Percentiles rank a stretch among this genome's conserved stretches.
Evolutionary conservation across 192 early-diverging fungal genomes (phyloP).

Genomic region (Coemansia erecta): DNA sequence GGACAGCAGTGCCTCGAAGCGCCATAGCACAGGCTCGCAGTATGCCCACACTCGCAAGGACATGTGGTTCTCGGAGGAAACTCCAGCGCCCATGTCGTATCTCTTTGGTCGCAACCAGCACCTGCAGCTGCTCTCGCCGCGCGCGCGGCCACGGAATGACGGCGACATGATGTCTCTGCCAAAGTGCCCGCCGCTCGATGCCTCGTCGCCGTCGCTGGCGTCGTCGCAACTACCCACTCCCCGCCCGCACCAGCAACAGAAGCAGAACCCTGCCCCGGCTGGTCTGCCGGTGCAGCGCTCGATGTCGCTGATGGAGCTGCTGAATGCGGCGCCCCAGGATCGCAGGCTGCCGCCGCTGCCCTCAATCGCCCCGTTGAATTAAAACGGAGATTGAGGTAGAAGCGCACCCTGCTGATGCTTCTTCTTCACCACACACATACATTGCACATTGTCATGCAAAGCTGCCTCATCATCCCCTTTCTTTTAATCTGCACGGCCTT

Average conservation of each 20-base stretch:
- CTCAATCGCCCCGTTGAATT: slow-evolving; percentile 8
- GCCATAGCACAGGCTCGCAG: slow-evolving; percentile 5
- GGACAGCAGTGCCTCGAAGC: neutral
- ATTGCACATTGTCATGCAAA: neutral
- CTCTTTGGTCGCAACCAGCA: slow-evolving; percentile 21
- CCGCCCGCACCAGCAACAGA: too few relatives aligned
- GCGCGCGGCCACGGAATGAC: neutral
- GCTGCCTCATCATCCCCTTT: neutral
- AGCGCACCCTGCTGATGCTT: too few relatives aligned
- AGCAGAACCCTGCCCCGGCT: too few relatives aligned
- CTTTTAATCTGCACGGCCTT: neutral
- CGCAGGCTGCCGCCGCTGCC: slow-evolving; percentile 50
- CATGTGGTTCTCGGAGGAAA: slow-evolving; percentile 37
- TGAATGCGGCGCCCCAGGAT: slow-evolving; percentile 49
- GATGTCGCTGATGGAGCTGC: slow-evolving; percentile 51
- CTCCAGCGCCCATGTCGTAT: slow-evolving; percentile 38
- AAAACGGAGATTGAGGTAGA: too few relatives aligned
- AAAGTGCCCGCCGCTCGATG: neutral
- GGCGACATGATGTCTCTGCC: too few relatives aligned
- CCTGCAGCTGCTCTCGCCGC: slow-evolving; percentile 14
- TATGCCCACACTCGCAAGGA: slow-evolving; percentile 45
- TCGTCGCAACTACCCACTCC: neutral
- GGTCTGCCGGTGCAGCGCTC: slow-evolving; percentile 27
- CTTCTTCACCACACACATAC: too few relatives aligned
- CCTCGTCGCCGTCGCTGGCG: neutral